Evolutionary conservation across 176 grass and related monocot species (phyloP).

Genomic region (Guadua angustifolia): DNA sequence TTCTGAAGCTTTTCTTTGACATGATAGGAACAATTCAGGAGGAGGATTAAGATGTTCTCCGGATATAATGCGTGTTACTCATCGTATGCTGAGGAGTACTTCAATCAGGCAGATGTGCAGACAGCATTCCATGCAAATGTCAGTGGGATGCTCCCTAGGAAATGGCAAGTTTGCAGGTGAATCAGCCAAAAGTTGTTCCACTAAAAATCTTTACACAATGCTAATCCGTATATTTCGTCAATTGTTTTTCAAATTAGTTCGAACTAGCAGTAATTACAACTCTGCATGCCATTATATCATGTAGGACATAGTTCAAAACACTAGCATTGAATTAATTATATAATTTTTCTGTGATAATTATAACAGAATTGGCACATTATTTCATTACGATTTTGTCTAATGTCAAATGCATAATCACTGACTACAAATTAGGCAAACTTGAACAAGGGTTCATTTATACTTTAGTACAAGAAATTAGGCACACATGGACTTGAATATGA

Average conservation of each 20-base stretch:
- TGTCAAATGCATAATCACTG: background rate
- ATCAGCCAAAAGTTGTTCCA: background rate
- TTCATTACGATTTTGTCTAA: background rate
- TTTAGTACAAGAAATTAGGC: background rate
- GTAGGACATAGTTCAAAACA: background rate
- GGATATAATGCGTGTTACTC: conserved; percentile 88
- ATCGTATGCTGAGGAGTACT: conserved; percentile 74
- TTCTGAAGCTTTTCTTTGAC: conserved; percentile 30
- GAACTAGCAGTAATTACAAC: background rate
- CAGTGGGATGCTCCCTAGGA: conserved; percentile 47
- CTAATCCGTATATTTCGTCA: background rate
- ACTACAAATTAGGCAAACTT: background rate
- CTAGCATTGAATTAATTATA: background rate
- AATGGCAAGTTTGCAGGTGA: conserved; percentile 82
- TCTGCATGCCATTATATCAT: background rate
- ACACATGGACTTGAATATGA: background rate
- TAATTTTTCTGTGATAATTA: background rate
- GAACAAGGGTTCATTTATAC: background rate
- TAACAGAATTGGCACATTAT: background rate
- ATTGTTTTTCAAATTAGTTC: background rate
- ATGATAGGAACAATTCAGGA: conserved; percentile 54
- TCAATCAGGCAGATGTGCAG: conserved; percentile 74
- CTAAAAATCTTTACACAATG: background rate
- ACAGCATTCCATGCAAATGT: conserved; percentile 70
- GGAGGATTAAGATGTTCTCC: conserved; percentile 64